phyloP scores from a whole-genome alignment of 2,329 filamentous ascomycete genomes.

The Trichophyton mentagrophytes region DNA sequence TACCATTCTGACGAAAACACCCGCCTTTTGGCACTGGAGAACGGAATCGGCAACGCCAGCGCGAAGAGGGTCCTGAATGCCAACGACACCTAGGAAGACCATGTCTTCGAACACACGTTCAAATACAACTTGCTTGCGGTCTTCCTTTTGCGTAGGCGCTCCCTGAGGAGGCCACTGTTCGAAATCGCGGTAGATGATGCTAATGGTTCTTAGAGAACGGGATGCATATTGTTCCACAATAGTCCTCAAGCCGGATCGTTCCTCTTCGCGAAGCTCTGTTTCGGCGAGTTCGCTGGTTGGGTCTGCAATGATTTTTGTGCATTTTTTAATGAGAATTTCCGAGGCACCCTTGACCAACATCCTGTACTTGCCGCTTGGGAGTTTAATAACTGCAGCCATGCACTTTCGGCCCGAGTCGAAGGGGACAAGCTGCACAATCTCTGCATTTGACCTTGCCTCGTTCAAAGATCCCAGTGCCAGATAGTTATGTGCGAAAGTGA shows the following conservation, averaged over 20 bases:
- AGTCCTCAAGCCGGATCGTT: conserved; percentile 19
- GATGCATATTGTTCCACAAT: conserved; percentile 33
- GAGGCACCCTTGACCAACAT: conserved; percentile 39
- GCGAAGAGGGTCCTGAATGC: conserved; percentile 62
- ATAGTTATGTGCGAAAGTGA: conserved; percentile 55
- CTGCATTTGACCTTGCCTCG: conserved; percentile 49
- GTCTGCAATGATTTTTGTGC: conserved; percentile 23
- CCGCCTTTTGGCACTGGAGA: conserved; percentile 52
- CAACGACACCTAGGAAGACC: conserved; percentile 58
- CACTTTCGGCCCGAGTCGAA: conserved; percentile 68
- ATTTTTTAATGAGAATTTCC: conserved; percentile 33
- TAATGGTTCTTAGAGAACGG: conserved; percentile 63
- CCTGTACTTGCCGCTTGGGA: conserved; percentile 29
- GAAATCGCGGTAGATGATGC: conserved; percentile 60
- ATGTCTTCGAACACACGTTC: conserved; percentile 58
- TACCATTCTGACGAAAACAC: conserved; percentile 61
- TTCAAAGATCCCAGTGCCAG: conserved; percentile 53
- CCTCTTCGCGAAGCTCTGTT: conserved; percentile 20
- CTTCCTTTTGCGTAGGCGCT: conserved; percentile 45
- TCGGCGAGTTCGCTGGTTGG: conserved; percentile 15
- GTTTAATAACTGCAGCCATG: conserved; percentile 37
- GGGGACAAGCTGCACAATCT: conserved; percentile 56
- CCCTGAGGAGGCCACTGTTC: conserved; percentile 52
- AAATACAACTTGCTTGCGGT: conserved; percentile 50
- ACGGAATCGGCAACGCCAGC: conserved; percentile 57